These are phyloP conservation scores for Zymoseptoria crescenta DNA, from an alignment of 2,329 filamentous ascomycete species.

Conservation along the genomic window DNA sequence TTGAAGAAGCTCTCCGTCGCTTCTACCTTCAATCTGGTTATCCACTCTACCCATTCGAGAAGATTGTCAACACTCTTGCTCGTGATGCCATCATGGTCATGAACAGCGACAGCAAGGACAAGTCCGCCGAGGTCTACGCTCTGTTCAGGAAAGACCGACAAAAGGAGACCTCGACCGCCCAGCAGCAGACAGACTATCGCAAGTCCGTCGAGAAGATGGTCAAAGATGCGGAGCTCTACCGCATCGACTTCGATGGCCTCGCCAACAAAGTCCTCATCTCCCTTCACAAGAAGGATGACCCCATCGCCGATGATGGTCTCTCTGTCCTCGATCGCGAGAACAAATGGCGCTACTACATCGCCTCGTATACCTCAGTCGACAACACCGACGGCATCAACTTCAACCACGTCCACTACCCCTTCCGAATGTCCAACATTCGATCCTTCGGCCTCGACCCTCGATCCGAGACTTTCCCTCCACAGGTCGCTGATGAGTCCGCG, in stretches of 20 bases:
- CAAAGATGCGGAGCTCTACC: constrained; percentile 87
- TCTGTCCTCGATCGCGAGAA: constrained; percentile 42
- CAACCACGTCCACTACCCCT: constrained; percentile 29
- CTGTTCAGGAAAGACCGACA: constrained; percentile 77
- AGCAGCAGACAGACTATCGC: constrained; percentile 80
- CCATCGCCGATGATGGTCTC: constrained; percentile 60
- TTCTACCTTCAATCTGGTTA: constrained; percentile 89
- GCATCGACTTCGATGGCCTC: constrained; percentile 71
- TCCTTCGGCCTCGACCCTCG: constrained; percentile 29
- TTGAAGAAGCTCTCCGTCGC: constrained; percentile 84
- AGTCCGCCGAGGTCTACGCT: constrained; percentile 81
- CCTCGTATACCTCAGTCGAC: constrained; percentile 80
- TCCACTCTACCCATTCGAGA: constrained; percentile 88
- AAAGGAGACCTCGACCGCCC: constrained; percentile 77
- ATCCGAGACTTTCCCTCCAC: constrained; percentile 12
- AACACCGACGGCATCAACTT: constrained; percentile 53
- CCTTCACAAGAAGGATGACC: constrained; percentile 81
- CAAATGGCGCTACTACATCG: constrained; percentile 91
- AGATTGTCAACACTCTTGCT: constrained; percentile 72
- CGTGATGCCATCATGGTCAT: constrained; percentile 78
- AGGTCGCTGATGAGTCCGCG: constrained; percentile 2
- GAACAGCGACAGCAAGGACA: constrained; percentile 81
- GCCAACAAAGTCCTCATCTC: constrained; percentile 64
- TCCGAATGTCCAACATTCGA: constrained; percentile 34
- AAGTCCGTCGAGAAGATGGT: constrained; percentile 89